These are phyloP conservation scores for Tricholoma saponaceum DNA, from an alignment of 768 basidiomycete genomes.

Conservation along the genomic window DNA sequence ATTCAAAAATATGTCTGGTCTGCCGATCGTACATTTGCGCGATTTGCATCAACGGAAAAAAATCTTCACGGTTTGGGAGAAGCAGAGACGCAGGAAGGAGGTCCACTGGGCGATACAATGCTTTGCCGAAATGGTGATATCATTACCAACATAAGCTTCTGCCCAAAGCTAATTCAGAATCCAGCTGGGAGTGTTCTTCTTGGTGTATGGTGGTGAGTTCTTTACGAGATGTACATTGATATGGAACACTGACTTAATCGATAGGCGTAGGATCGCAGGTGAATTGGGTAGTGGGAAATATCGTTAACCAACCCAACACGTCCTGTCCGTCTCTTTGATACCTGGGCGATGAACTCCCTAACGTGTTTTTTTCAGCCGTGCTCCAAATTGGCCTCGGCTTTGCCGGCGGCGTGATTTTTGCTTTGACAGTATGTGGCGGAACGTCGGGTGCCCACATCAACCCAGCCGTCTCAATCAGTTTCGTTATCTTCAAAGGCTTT, in stretches of 20 bases:
- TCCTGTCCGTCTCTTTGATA: constrained; percentile 38
- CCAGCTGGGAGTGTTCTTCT: constrained; percentile 60
- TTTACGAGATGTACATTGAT: not conserved
- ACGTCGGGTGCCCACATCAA: constrained; percentile 65
- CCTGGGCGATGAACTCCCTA: not conserved
- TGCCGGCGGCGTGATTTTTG: constrained; percentile 55
- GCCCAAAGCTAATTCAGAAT: not conserved
- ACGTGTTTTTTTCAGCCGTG: constrained; percentile 33
- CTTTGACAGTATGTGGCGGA: constrained; percentile 43
- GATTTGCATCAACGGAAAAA: constrained; percentile 37
- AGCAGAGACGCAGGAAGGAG: constrained; percentile 31
- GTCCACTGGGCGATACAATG: constrained; percentile 55
- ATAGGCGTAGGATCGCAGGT: constrained; percentile 54
- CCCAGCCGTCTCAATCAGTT: constrained; percentile 55
- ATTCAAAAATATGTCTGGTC: not conserved
- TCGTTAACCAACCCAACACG: constrained; percentile 30
- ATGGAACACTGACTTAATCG: not conserved
- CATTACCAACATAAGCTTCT: constrained; percentile 4
- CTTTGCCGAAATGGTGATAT: constrained; percentile 61
- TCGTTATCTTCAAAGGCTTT: constrained; percentile 51
- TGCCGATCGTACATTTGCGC: constrained; percentile 31
- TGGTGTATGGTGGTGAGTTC: constrained; percentile 43
- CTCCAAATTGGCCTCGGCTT: constrained; percentile 57
- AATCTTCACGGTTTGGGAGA: constrained; percentile 39
- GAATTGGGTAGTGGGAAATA: constrained; percentile 43